Evolutionary conservation across 2,329 filamentous ascomycete genomes (phyloP).

Genomic region (Falciphora oryzae): DNA sequence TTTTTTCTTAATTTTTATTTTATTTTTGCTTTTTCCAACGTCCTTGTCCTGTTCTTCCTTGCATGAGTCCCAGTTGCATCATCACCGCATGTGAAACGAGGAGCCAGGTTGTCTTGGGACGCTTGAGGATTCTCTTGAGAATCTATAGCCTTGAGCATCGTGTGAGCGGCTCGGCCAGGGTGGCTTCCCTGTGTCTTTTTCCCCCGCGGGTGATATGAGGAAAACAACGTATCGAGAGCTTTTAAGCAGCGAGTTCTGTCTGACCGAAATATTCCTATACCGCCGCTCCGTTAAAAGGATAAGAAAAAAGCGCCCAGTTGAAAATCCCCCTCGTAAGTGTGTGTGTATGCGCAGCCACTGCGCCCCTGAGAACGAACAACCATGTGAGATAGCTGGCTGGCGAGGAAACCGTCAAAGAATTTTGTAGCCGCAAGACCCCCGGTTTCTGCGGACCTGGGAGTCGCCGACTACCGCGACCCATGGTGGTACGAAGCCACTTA

Average conservation of each 20-base stretch:
- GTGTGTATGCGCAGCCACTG: constrained; percentile 3
- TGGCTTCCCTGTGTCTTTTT: not conserved
- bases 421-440: not conserved
- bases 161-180: not conserved
- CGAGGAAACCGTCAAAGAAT: not conserved
- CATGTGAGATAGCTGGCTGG: not conserved
- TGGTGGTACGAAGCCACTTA: not conserved
- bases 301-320: constrained; percentile 3
- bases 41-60: too few relatives aligned
- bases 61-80: not conserved
- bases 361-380: not conserved
- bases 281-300: not conserved
- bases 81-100: not conserved
- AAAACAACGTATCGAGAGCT: constrained; percentile 1
- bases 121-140: not conserved
- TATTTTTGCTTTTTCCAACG: too few relatives aligned
- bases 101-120: not conserved
- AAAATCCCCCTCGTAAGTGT: not conserved
- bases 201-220: not conserved
- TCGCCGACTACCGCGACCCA: not conserved
- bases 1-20: too few relatives aligned
- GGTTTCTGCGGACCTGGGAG: not conserved
- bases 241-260: constrained; percentile 5
- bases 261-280: constrained; percentile 5
- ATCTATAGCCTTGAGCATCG: constrained; percentile 5